Percentiles rank a stretch among this genome's conserved stretches.
These are phyloP conservation scores for Sequoiadendron giganteum DNA, from an alignment of 75 land plant genomes.

Conservation along the genomic window DNA sequence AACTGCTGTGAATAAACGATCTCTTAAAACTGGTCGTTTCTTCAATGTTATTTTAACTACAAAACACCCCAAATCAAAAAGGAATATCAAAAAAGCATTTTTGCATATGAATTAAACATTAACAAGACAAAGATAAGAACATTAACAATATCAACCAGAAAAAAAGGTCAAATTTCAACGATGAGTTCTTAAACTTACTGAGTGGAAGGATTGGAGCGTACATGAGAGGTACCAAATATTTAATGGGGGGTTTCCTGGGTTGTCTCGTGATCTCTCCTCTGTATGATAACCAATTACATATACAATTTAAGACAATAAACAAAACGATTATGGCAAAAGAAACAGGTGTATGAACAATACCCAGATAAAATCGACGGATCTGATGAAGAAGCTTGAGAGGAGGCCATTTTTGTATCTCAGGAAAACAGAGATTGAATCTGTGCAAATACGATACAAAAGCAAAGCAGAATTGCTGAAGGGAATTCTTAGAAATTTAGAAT, in stretches of 20 bases:
- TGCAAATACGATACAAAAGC: not conserved
- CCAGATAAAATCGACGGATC: not conserved
- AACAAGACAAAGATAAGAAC: not conserved
- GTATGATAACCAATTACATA: not conserved
- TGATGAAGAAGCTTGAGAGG: not conserved
- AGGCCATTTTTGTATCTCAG: not conserved
- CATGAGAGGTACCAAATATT: constrained; percentile 78
- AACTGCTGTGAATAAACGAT: constrained; percentile 75
- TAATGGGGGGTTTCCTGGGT: constrained; percentile 57
- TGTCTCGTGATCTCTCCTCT: constrained; percentile 38
- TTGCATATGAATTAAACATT: too few relatives aligned
- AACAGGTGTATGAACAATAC: not conserved
- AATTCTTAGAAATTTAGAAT: too few relatives aligned
- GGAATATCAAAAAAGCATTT: not conserved
- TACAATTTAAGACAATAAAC: not conserved
- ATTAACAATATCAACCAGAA: not conserved
- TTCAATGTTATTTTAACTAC: constrained; percentile 74
- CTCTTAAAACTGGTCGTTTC: constrained; percentile 76
- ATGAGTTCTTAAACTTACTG: constrained; percentile 49
- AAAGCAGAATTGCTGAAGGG: too few relatives aligned
- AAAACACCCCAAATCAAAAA: constrained; percentile 4
- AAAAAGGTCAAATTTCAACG: not conserved
- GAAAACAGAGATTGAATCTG: not conserved
- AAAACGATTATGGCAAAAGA: not conserved
- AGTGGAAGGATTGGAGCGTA: constrained; percentile 93